phyloP scores from a whole-genome alignment of 306 rosid genomes.

The Phaseolus lunatus region DNA sequence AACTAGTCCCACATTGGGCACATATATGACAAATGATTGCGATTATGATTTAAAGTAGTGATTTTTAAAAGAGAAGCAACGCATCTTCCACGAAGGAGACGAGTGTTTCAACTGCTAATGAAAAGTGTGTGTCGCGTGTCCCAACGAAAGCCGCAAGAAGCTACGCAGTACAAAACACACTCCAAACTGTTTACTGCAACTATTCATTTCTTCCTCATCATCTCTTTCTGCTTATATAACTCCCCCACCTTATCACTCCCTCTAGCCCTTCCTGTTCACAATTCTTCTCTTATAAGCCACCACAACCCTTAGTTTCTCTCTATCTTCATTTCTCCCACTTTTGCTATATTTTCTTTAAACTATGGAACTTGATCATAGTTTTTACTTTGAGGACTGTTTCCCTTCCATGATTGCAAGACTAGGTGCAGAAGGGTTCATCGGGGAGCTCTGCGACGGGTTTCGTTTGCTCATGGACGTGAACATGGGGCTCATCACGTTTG shows the following conservation, averaged over 20 bases:
- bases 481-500: constrained; percentile 74
- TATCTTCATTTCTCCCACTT: neutral
- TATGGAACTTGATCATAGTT: constrained; percentile 44
- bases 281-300: constrained; percentile 32
- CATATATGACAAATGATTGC: neutral
- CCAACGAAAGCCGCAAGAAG: constrained; percentile 40
- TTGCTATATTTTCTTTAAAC: neutral
- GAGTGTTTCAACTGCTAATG: neutral
- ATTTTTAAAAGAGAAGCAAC: neutral
- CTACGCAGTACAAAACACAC: neutral
- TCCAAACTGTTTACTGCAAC: constrained; percentile 11
- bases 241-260: neutral
- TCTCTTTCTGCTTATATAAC: constrained; percentile 18
- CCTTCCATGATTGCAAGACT: constrained; percentile 66
- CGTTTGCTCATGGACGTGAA: constrained; percentile 70
- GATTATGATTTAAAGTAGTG: neutral
- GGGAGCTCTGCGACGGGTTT: constrained; percentile 68
- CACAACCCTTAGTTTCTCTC: neutral
- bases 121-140: neutral
- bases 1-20: neutral
- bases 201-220: neutral
- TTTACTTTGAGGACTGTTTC: constrained; percentile 68
- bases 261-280: neutral
- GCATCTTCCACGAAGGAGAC: constrained; percentile 37
- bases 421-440: constrained; percentile 67